Evolutionary conservation across 1,139 yeast genomes (phyloP).

Genomic region (Suhomyces anneliseae): DNA sequence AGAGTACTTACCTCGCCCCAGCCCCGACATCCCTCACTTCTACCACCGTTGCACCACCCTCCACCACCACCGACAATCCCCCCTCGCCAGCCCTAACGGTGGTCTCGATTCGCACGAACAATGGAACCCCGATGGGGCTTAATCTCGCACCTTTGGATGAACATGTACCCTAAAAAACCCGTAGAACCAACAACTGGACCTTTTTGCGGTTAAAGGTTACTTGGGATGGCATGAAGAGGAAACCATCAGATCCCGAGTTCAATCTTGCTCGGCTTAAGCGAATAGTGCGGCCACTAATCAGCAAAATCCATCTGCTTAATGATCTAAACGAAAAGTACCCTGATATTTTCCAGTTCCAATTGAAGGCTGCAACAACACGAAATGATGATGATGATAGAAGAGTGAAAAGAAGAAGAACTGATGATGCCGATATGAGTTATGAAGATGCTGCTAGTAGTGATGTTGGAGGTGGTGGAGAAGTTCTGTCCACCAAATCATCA

Average conservation of each 20-base stretch:
- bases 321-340: slow-evolving; percentile 29
- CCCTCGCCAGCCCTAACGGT: too few species aligned
- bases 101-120: too few species aligned
- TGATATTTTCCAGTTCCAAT: slow-evolving; percentile 6
- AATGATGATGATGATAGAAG: not conserved
- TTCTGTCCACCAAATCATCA: not conserved
- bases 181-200: too few species aligned
- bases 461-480: not conserved
- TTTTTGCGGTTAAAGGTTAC: too few species aligned
- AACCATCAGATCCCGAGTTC: slow-evolving; percentile 1
- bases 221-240: slow-evolving; percentile 2
- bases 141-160: too few species aligned
- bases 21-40: too few species aligned
- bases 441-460: not conserved
- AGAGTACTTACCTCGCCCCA: too few species aligned
- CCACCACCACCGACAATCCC: too few species aligned
- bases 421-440: slow-evolving; percentile 3
- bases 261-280: slow-evolving; percentile 32
- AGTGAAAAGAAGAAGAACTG: not conserved
- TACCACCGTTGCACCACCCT: too few species aligned
- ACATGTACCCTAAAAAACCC: too few species aligned
- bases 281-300: slow-evolving; percentile 36
- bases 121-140: too few species aligned
- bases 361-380: not conserved
- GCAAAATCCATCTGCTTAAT: slow-evolving; percentile 37